These are phyloP conservation scores for Pseudoturritis turrita DNA, from an alignment of 345 rosid species.

Conservation along the genomic window DNA sequence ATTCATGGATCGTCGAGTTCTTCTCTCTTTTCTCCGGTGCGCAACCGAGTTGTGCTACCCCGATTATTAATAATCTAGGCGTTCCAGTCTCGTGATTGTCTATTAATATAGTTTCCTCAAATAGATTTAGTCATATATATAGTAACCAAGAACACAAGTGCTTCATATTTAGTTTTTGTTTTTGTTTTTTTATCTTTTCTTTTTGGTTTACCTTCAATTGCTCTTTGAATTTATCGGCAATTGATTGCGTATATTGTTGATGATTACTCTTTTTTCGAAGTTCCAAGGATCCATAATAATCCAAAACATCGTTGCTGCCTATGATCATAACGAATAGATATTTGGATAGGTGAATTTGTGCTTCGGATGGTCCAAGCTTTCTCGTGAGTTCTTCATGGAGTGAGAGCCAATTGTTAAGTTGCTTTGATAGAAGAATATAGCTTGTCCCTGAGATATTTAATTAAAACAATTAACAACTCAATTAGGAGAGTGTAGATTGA, in stretches of 20 bases:
- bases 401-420: conserved; percentile 35
- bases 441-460: conserved; percentile 20
- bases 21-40: too few relatives aligned
- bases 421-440: conserved; percentile 35
- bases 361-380: conserved; percentile 28
- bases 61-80: too few relatives aligned
- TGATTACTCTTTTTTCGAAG: conserved; percentile 29
- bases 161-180: too few relatives aligned
- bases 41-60: too few relatives aligned
- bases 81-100: too few relatives aligned
- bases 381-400: conserved; percentile 23
- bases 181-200: too few relatives aligned
- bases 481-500: too few relatives aligned
- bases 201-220: too few relatives aligned
- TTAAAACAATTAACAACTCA: too few relatives aligned
- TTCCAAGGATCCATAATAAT: conserved; percentile 31
- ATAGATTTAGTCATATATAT: too few relatives aligned
- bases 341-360: conserved; percentile 29
- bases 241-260: conserved; percentile 30
- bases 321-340: conserved; percentile 39
- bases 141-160: too few relatives aligned
- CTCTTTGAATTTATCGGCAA: conserved; percentile 22
- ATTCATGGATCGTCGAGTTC: conserved; percentile 15
- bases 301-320: conserved; percentile 54
- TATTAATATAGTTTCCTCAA: too few relatives aligned